Base-by-base conservation (phyloP, 768 basidiomycete species). In the Leccinum uliginosum region DNA sequence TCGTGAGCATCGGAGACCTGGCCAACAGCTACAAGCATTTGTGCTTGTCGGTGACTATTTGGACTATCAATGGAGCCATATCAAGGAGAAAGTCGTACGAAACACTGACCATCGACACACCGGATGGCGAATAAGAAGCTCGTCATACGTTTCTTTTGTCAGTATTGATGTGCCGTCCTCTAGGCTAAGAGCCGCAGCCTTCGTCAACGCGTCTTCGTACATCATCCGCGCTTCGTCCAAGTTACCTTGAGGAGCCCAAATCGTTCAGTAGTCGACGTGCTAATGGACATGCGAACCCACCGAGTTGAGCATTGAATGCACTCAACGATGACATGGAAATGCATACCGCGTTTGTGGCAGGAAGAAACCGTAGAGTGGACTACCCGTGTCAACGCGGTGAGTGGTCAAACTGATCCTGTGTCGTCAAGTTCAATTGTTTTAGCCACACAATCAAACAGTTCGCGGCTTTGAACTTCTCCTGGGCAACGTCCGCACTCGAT, bases 51-150 rank as follows among this genome's bases (percentile, higher is more conserved):
- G 46, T 98, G 61, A 94, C 96, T 98, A 65, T 44, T 50, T 46
- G 43, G 43, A 12, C 4, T 6, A 40, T 71, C 32, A 70, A 54
- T 40, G 12, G 6, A 15, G 3, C 7, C 38, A 34, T 17, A 30
- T 40, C 15, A 30, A 53, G 32, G 35, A 44, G 29, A 8, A 21
- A 7, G 40, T 27, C 7, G 1, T 21, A 51, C 46, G 34, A 35
- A 50, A 53, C 30, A 76, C 88, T 48, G 62, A 96, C 95, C 96
- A 68, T 98, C 96, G 24, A 94, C 83, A 68, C 95, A 98, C 97
- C 2, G 95, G 93, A 77, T 98, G 95, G 53, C 89, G 80, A n/a
- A 83, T 75, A 35, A 98, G 73, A 8, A 98, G 78, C 71, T 93
- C 93, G 48, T 87, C 83, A 64, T 95, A 98, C 1, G 91, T 93